Conservation (phyloP, 2,329 filamentous ascomycete species). For the Dothideomycetes sp. region DNA sequence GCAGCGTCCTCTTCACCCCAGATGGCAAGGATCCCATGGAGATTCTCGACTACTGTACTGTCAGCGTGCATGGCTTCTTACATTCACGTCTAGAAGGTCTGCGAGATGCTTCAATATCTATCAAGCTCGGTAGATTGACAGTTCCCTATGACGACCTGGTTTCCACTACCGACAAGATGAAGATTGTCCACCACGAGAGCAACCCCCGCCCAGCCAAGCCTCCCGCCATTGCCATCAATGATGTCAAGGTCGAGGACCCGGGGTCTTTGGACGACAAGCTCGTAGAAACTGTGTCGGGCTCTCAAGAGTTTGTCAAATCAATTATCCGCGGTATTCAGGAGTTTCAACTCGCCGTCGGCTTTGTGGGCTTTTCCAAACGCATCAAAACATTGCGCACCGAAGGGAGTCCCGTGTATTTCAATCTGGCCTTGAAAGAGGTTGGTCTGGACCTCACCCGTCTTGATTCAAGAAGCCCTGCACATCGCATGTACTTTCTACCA, state of each 20-base stretch:
- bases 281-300: slow-evolving; percentile 78
- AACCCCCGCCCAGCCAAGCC: slow-evolving; percentile 22
- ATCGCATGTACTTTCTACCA: slow-evolving; percentile 95
- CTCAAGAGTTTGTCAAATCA: slow-evolving; percentile 83
- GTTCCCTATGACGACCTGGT: slow-evolving; percentile 81
- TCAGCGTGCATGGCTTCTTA: slow-evolving; percentile 86
- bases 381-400: slow-evolving; percentile 57
- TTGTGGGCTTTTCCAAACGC: slow-evolving; percentile 74
- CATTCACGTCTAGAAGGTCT: slow-evolving; percentile 78
- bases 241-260: slow-evolving; percentile 34
- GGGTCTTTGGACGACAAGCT: slow-evolving; percentile 66
- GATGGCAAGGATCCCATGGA: slow-evolving; percentile 78
- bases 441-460: slow-evolving; percentile 86
- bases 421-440: slow-evolving; percentile 90
- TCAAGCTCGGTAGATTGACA: slow-evolving; percentile 85
- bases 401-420: slow-evolving; percentile 65
- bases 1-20: slow-evolving; percentile 80
- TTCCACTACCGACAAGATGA: slow-evolving; percentile 48
- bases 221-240: slow-evolving; percentile 10
- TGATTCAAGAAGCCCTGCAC: slow-evolving; percentile 83
- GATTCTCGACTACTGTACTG: slow-evolving; percentile 71
- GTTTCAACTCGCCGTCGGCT: slow-evolving; percentile 88
- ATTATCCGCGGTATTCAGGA: slow-evolving; percentile 89
- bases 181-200: slow-evolving; percentile 30
- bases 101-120: slow-evolving; percentile 75